phyloP scores from a whole-genome alignment of 179 eudicot genomes.

The Kewa caespitosa region DNA sequence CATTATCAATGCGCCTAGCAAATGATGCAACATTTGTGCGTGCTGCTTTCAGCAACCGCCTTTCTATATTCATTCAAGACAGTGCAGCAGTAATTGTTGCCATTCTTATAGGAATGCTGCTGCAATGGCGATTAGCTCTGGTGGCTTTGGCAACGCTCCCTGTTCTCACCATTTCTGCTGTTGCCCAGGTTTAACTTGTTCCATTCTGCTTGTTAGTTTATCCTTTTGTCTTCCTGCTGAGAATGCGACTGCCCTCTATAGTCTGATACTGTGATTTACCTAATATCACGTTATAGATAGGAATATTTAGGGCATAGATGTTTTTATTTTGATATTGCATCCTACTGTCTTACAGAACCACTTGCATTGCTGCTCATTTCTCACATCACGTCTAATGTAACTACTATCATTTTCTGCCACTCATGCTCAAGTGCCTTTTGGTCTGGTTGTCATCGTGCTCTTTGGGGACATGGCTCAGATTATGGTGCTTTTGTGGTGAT shows the following conservation, averaged over 20 bases:
- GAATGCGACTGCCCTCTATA: background rate
- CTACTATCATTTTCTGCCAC: background rate
- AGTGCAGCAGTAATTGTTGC: conserved; percentile 91
- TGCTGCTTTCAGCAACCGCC: conserved; percentile 99
- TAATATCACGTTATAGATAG: background rate
- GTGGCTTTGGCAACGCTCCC: conserved; percentile 94
- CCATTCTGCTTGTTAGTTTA: background rate
- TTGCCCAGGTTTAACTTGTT: conserved; percentile 78
- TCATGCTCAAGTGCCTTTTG: background rate
- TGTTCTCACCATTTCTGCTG: conserved; percentile 76
- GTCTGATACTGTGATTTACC: background rate
- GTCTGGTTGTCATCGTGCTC: background rate
- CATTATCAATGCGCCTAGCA: conserved; percentile 95
- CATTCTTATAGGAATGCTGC: conserved; percentile 79
- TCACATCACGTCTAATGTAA: background rate
- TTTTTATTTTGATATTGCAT: background rate
- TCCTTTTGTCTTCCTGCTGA: background rate
- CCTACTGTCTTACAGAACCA: background rate
- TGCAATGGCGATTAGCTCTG: conserved; percentile 88
- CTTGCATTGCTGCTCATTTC: background rate
- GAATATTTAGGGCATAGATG: background rate
- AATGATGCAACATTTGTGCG: conserved; percentile 99
- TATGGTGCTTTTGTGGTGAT: background rate
- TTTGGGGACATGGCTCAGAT: background rate
- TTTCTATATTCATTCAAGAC: conserved; percentile 93